Evolutionary conservation across 306 rosid species (phyloP), one percentile per base, ranked within the genome.

Genomic region (Psophocarpus tetragonolobus): DNA sequence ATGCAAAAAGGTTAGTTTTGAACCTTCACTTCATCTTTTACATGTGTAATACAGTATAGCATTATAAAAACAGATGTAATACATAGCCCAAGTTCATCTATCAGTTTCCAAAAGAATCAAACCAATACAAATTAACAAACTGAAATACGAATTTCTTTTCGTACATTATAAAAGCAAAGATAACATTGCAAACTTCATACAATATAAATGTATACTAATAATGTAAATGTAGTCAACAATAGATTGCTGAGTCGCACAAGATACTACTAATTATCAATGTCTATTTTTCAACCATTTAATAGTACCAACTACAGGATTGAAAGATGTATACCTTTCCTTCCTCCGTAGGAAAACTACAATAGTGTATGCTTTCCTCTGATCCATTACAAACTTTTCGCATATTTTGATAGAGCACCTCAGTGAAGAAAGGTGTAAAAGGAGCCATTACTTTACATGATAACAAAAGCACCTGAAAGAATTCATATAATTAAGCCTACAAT

Each of bases 401-500:
- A 86, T 95, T 95, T 77, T 92, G 98, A 89, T 89, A 92, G 33
- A 95, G 92, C 35, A 81, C 97, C 89, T 95, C 98, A 1, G 97
- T 91, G 84, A 95, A 95, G 85, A 95, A 95, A 51, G 98, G 98
- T 36, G 98, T 95, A 81, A 95, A 92, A 17, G 98, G 97, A 66
- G 98, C 96, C 98, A 95, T 95, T 42, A 91, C 98, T 89, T 92
- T 95, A 85, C 98, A 95, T 8, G 97, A 90, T 62, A 90, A 74
- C 81, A 95, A 71, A 81, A 95, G 98, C 39, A 95, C 98, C 97
- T 95, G 88, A 38, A 85, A 56, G 73, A 51, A 76, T 5, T 65
- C 24, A 86, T 35, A 71, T 56, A 33, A 33, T 73, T 48, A 67
- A 74, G 77, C 60, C 38, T 60, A 30, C 30, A 9, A 66, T 66